These are phyloP conservation scores for Exophiala sideris DNA, from an alignment of 2,329 filamentous ascomycete genomes.

Conservation along the genomic window DNA sequence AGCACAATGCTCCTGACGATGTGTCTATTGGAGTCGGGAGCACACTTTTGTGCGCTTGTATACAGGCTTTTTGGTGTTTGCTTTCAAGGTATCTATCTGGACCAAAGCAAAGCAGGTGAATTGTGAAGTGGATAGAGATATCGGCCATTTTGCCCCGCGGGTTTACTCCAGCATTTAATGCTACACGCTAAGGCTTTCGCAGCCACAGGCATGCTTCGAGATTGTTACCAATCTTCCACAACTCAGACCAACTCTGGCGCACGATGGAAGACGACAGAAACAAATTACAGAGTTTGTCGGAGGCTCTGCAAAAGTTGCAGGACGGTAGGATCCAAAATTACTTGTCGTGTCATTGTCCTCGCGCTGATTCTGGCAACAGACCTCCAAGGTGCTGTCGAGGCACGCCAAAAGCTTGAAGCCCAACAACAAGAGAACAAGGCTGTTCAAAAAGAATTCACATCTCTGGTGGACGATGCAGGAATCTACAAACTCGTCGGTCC, in stretches of 20 bases:
- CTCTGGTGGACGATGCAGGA: conserved; percentile 73
- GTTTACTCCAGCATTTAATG: not conserved
- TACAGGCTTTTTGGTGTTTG: not conserved
- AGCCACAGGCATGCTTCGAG: not conserved
- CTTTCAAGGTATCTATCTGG: not conserved
- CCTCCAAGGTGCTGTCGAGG: conserved; percentile 69
- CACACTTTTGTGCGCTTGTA: not conserved
- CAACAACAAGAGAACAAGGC: conserved; percentile 90
- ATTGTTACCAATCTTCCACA: conserved; percentile 16
- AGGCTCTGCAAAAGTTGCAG: conserved; percentile 84
- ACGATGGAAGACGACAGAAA: conserved; percentile 59
- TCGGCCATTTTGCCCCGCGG: conserved; percentile 17
- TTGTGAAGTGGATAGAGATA: not conserved
- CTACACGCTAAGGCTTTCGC: conserved; percentile 8
- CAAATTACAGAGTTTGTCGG: conserved; percentile 74
- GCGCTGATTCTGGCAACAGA: conserved; percentile 53
- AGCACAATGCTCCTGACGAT: not conserved
- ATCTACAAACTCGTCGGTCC: conserved; percentile 97
- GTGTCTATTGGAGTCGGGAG: too few relatives aligned
- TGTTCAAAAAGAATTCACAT: conserved; percentile 77
- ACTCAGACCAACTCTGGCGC: not conserved
- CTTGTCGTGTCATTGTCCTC: not conserved
- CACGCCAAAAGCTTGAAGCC: conserved; percentile 84
- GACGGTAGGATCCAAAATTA: conserved; percentile 55
- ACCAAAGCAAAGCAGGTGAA: not conserved